These are phyloP conservation scores for Gracilaria caudata DNA, from an alignment of 23 red algal species.

Conservation along the genomic window DNA sequence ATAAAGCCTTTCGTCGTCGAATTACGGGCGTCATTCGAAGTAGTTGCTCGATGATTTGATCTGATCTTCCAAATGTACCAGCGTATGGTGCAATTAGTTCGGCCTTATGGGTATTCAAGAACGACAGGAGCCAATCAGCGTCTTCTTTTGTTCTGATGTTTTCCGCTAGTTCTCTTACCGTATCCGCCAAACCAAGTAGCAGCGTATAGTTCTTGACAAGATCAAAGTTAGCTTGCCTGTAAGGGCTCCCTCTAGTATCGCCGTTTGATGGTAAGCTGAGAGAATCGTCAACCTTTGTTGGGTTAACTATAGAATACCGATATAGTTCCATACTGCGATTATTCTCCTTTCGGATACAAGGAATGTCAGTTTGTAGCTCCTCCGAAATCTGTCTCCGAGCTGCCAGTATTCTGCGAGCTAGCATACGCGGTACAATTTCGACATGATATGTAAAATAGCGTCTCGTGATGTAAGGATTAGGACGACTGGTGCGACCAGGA, in stretches of 20 bases:
- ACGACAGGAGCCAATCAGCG: slow-evolving; percentile 33
- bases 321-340: slow-evolving; percentile 33
- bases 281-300: slow-evolving; percentile 4
- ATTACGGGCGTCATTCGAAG: slow-evolving; percentile 31
- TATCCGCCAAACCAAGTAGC: slow-evolving; percentile 34
- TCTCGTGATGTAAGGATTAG: slow-evolving; percentile 54
- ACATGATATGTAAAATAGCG: slow-evolving; percentile 55
- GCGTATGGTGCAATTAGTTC: slow-evolving; percentile 41
- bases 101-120: slow-evolving; percentile 6
- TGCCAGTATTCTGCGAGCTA: slow-evolving; percentile 43
- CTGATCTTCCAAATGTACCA: slow-evolving; percentile 32
- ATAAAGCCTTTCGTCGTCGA: slow-evolving; percentile 29
- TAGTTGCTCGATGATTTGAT: slow-evolving; percentile 44
- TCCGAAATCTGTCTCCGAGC: slow-evolving; percentile 61
- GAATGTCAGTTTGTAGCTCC: slow-evolving; percentile 32
- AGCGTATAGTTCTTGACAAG: slow-evolving; percentile 62
- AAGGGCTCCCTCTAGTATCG: slow-evolving; percentile 41
- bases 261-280: slow-evolving; percentile 35
- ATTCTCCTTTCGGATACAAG: slow-evolving; percentile 37
- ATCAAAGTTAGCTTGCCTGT: slow-evolving; percentile 59
- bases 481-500: slow-evolving; percentile 44
- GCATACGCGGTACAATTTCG: slow-evolving; percentile 56
- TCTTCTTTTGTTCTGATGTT: slow-evolving; percentile 5
- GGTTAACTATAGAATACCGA: slow-evolving; percentile 31
- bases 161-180: slow-evolving; percentile 4